Conservation (phyloP, 2,329 filamentous ascomycete genomes). For the Claviceps humidiphila region DNA sequence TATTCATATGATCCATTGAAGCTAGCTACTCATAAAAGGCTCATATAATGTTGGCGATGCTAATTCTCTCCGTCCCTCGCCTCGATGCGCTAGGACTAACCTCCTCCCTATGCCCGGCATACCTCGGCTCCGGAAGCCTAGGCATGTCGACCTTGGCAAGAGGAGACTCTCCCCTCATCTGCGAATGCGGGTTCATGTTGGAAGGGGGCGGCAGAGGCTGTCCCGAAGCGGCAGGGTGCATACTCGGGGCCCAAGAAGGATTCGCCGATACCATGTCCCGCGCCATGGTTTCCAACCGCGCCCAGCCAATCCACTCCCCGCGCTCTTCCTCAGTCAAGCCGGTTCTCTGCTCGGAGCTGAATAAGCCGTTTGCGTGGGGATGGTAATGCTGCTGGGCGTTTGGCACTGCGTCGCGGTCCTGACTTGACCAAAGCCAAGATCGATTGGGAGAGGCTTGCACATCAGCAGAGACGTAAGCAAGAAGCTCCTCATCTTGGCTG, state of each 20-base stretch:
- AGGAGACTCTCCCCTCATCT: constrained; percentile 23
- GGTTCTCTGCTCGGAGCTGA: constrained; percentile 33
- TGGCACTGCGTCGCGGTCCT: constrained; percentile 32
- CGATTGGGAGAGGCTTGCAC: constrained; percentile 66
- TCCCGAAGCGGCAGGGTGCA: constrained; percentile 15
- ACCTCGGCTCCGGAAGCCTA: constrained; percentile 18
- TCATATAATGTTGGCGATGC: constrained; percentile 27
- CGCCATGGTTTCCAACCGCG: constrained; percentile 45
- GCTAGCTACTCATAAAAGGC: too few relatives aligned
- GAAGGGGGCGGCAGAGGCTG: constrained; percentile 13
- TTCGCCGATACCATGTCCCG: constrained; percentile 18
- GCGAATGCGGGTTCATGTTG: constrained; percentile 7
- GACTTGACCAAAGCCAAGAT: constrained; percentile 70
- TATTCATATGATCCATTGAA: too few relatives aligned
- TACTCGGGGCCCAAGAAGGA: constrained; percentile 18
- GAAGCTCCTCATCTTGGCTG: constrained; percentile 65
- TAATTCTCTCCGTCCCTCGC: constrained; percentile 20
- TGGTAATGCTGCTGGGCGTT: constrained; percentile 8
- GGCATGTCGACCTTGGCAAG: constrained; percentile 15
- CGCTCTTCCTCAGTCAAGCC: constrained; percentile 43
- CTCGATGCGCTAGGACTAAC: constrained; percentile 15
- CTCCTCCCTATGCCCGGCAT: constrained; percentile 15
- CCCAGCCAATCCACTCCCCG: constrained; percentile 71
- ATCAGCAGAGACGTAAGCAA: constrained; percentile 78
- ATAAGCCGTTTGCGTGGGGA: constrained; percentile 24